These are phyloP conservation scores for Thielaviopsis cerberus DNA, from an alignment of 2,329 filamentous ascomycete species.

Conservation along the genomic window DNA sequence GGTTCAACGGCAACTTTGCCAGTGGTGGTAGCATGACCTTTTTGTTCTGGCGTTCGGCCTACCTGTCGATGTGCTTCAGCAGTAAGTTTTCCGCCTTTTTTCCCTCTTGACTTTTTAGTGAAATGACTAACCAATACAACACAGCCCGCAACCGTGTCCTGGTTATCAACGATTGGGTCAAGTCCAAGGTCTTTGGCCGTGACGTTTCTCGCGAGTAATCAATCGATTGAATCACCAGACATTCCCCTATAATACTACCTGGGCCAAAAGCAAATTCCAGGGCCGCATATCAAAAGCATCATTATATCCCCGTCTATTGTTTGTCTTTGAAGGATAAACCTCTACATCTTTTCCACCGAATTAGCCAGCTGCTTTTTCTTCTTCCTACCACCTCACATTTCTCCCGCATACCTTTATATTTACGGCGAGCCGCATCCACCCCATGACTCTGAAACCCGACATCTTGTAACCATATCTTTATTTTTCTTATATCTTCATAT, in stretches of 20 bases:
- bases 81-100: slow-evolving; percentile 41
- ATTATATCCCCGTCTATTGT: background rate
- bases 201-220: slow-evolving; percentile 70
- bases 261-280: too few species aligned
- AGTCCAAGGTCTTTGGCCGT: slow-evolving; percentile 89
- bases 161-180: slow-evolving; percentile 86
- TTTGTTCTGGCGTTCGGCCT: slow-evolving; percentile 94
- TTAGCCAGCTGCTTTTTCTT: background rate
- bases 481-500: background rate
- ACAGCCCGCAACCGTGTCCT: slow-evolving; percentile 82
- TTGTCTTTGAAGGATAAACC: too few species aligned
- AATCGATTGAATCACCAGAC: too few species aligned
- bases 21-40: slow-evolving; percentile 87
- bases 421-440: background rate
- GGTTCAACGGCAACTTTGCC: slow-evolving; percentile 92
- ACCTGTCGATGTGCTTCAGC: slow-evolving; percentile 99
- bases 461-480: background rate
- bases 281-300: too few species aligned
- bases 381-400: background rate
- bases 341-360: background rate
- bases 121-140: slow-evolving; percentile 13
- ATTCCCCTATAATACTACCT: too few species aligned
- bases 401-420: background rate
- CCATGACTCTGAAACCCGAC: background rate
- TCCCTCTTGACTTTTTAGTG: slow-evolving; percentile 5